Conservation (phyloP, 2,329 filamentous ascomycete species). For the Clarireedia paspali region DNA sequence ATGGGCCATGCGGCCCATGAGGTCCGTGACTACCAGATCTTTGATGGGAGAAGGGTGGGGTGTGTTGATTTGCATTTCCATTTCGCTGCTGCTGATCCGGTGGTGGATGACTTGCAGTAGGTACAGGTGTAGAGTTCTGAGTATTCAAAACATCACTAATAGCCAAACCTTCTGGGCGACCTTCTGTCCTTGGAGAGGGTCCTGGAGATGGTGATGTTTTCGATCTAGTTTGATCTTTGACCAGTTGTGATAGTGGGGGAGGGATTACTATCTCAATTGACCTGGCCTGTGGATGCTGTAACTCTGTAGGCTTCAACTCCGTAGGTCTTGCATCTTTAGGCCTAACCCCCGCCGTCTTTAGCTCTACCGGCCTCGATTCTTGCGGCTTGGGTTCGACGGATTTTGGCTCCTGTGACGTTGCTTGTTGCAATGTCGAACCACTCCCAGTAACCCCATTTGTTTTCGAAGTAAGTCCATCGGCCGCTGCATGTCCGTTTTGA, state of each 20-base stretch:
- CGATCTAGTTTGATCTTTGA: conserved; percentile 7
- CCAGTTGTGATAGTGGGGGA: conserved; percentile 1
- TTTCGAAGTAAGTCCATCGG: background rate
- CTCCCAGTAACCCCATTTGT: background rate
- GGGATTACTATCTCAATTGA: conserved; percentile 7
- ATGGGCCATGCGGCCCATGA: conserved; percentile 14
- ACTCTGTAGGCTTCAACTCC: conserved; percentile 10
- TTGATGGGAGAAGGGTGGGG: conserved; percentile 10
- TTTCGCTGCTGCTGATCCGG: conserved; percentile 10
- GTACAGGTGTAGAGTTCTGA: conserved; percentile 13
- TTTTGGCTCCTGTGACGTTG: background rate
- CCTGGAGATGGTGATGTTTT: conserved; percentile 11
- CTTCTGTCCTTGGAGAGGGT: conserved; percentile 15
- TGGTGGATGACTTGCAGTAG: conserved; percentile 8
- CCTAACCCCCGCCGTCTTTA: background rate
- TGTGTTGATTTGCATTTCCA: conserved; percentile 8
- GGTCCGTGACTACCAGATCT: conserved; percentile 19
- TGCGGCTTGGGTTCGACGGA: conserved; percentile 1
- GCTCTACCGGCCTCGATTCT: conserved; percentile 10
- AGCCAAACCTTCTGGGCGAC: conserved; percentile 20
- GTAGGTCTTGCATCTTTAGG: conserved; percentile 6
- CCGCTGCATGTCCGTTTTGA: conserved; percentile 3
- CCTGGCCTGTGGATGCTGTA: conserved; percentile 1
- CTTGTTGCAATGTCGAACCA: background rate
- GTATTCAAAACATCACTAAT: conserved; percentile 24